phyloP scores from a whole-genome alignment of 208 protist species.

The Lotmaria passim region DNA sequence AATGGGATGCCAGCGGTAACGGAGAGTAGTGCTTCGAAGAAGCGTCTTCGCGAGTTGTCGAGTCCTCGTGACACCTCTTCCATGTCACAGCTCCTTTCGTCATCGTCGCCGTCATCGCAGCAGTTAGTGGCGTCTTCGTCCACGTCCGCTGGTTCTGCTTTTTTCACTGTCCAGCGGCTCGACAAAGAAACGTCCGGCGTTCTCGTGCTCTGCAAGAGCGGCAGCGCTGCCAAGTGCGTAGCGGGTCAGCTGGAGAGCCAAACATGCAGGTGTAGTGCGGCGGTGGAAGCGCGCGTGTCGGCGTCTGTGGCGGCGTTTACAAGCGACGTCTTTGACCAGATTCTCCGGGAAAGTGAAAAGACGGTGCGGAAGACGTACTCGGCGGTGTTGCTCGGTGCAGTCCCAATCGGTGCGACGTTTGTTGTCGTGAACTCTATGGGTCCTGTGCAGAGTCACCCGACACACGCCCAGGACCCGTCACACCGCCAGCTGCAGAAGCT shows the following conservation, averaged over 20 bases:
- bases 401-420: conserved; percentile 34
- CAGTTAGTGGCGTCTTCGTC: neutral
- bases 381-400: conserved; percentile 53
- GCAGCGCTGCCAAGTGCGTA: conserved; percentile 37
- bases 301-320: neutral
- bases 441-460: conserved; percentile 38
- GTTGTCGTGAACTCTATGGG: conserved; percentile 68
- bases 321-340: conserved; percentile 31
- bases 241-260: conserved; percentile 57
- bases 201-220: conserved; percentile 47
- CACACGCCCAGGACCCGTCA: neutral
- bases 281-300: conserved; percentile 19
- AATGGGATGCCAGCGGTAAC: no score
- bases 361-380: conserved; percentile 65
- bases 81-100: no score
- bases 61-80: no score
- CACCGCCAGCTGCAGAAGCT: conserved; percentile 74
- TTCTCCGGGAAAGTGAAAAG: conserved; percentile 35
- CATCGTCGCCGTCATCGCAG: neutral
- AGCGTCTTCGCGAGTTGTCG: no score
- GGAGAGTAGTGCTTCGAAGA: no score
- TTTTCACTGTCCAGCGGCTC: conserved; percentile 78
- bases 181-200: conserved; percentile 91
- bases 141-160: neutral
- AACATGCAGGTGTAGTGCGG: conserved; percentile 31